A percentile compares a stretch with the other conserved stretches of the same genome.
Evolutionary conservation across 2,329 filamentous ascomycete species (phyloP).

Genomic region (Neocatenulostroma microsporum): DNA sequence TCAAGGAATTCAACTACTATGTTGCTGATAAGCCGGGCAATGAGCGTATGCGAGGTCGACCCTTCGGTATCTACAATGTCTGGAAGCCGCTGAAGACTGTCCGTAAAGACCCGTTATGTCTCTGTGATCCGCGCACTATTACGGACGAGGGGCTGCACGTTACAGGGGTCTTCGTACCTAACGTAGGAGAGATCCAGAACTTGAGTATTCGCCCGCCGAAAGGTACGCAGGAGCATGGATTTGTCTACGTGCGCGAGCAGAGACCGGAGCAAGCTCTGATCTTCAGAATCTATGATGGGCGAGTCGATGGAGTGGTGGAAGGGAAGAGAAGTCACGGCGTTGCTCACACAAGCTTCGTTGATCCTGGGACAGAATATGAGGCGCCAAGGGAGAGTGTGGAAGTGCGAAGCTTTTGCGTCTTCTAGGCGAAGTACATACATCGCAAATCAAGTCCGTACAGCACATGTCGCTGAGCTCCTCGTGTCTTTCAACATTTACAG

Average conservation of each 20-base stretch:
- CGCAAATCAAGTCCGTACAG: too few species aligned
- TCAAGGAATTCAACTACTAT: conserved; percentile 10
- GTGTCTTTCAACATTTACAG: too few species aligned
- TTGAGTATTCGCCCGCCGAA: conserved; percentile 10
- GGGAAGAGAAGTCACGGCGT: conserved; percentile 11
- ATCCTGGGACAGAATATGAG: conserved; percentile 12
- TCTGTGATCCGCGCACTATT: conserved; percentile 11
- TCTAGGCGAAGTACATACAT: too few species aligned
- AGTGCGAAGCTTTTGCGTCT: conserved; percentile 15
- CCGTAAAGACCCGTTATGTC: conserved; percentile 11
- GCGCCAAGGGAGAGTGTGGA: conserved; percentile 13
- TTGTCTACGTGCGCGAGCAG: conserved; percentile 15
- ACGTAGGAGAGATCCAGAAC: conserved; percentile 16
- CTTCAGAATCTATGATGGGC: conserved; percentile 13
- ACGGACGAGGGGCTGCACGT: conserved; percentile 11
- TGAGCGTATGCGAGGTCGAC: conserved; percentile 7
- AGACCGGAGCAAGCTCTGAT: conserved; percentile 12
- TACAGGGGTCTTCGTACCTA: conserved; percentile 10
- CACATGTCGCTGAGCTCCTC: too few species aligned
- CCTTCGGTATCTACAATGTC: conserved; percentile 14
- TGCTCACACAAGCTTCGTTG: conserved; percentile 14
- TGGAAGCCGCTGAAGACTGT: conserved; percentile 14
- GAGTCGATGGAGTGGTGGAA: conserved; percentile 8
- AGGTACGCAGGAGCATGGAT: conserved; percentile 8
- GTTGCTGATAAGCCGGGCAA: conserved; percentile 8